These are phyloP conservation scores for Cryomyces minteri DNA, from an alignment of 495 filamentous ascomycete genomes.

Conservation along the genomic window DNA sequence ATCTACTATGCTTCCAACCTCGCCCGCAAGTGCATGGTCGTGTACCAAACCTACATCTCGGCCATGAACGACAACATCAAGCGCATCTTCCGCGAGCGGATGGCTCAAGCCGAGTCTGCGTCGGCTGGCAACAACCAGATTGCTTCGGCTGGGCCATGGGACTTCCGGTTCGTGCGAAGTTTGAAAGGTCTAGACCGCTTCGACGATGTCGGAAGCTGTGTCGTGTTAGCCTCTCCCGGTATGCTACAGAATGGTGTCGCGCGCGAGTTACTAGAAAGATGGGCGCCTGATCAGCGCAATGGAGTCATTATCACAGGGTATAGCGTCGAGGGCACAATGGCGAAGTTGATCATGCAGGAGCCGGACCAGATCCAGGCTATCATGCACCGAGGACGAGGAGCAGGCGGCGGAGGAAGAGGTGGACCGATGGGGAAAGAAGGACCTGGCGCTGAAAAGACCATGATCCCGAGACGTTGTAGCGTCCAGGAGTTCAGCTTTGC, in stretches of 20 bases:
- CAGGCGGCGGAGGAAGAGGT: constrained; percentile 32
- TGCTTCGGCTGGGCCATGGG: constrained; percentile 89
- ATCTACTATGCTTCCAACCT: constrained; percentile 95
- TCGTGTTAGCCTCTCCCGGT: constrained; percentile 92
- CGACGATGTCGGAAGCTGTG: constrained; percentile 86
- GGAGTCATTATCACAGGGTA: constrained; percentile 96
- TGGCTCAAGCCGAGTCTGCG: constrained; percentile 67
- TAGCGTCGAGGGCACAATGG: constrained; percentile 97
- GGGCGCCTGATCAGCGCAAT: constrained; percentile 89
- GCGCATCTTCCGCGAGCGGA: constrained; percentile 63
- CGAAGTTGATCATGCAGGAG: constrained; percentile 80
- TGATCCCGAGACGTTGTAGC: constrained; percentile 83
- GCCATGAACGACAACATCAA: constrained; percentile 99
- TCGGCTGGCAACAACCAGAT: constrained; percentile 46
- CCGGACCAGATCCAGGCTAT: constrained; percentile 84
- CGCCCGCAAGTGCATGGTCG: constrained; percentile 91
- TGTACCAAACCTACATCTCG: constrained; percentile 93
- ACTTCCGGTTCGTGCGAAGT: constrained; percentile 79
- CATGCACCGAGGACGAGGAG: constrained; percentile 42
- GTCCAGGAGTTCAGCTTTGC: constrained; percentile 89
- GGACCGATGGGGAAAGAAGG: constrained; percentile 23
- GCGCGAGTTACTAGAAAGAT: constrained; percentile 77
- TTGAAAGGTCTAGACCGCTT: constrained; percentile 87
- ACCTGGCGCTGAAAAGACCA: constrained; percentile 54
- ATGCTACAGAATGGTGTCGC: constrained; percentile 96